Base-by-base conservation (phyloP, 2,329 filamentous ascomycete species). In the Claviceps monticola region DNA sequence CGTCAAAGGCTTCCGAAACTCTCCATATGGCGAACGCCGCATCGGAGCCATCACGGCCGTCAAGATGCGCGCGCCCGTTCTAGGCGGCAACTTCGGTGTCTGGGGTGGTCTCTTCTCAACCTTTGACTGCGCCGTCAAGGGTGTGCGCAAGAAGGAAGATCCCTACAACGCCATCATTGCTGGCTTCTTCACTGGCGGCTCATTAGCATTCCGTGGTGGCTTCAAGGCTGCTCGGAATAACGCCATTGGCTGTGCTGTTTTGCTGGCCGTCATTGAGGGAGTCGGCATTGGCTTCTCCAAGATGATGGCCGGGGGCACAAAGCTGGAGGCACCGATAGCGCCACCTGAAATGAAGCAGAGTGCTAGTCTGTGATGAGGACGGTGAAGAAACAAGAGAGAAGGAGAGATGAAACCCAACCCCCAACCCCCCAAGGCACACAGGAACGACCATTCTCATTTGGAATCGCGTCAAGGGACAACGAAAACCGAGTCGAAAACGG, bases 141-240 rank as follows among this genome's bases (percentile, higher is more conserved):
- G 91, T 53, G 74, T 91, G 52, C 76, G 89, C 58, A 88, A 93
- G 77, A 97, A 96, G 83, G 93, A 98, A 70, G 93, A 97, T 67
- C 89, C 93, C 14, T 97, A 89, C 74, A 97, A 97, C 72, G 89
- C 90, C 63, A 97, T 98, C 67, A 94, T 91, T 61, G 93, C 91
- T 43, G 93, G 93, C 51, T 96, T 96, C 77, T 91, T 96, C 70
- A 97, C 93, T 4, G 90, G 89, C 63, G 93, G 93, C 60, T 82
- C 91, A 34, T 78, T 98, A 37, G 93, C 93, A 49, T 83, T 97
- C 56, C 82, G 93, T 71, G 93, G 93, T 62, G 93, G 93, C 54
- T 84, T 85, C 68, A 90, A 88, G 74, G 88, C 91, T 21, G 89
- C 93, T 57, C 79, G 93, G 62, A 97, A 97, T 71, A 90, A 88